These are phyloP conservation scores for Lasiosphaeris hirsuta DNA, from an alignment of 495 filamentous ascomycete species.

Conservation along the genomic window DNA sequence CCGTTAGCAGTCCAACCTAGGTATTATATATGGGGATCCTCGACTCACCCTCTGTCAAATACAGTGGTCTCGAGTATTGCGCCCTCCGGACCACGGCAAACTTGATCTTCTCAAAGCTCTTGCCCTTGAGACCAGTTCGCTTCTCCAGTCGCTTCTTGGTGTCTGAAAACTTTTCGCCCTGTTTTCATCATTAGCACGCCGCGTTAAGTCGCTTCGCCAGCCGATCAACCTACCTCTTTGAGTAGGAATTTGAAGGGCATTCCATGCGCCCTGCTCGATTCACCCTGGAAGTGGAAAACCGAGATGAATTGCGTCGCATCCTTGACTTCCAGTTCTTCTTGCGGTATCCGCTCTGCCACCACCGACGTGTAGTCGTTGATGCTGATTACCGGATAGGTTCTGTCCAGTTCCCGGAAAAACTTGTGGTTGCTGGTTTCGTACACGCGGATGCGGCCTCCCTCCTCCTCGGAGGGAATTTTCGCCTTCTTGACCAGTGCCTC, in stretches of 20 bases:
- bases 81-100: constrained; percentile 77
- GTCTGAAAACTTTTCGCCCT: constrained; percentile 84
- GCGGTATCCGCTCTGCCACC: constrained; percentile 74
- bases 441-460: constrained; percentile 61
- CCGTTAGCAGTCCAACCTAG: constrained; percentile 6
- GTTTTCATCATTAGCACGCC: constrained; percentile 13
- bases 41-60: constrained; percentile 80
- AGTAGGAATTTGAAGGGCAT: constrained; percentile 89
- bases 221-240: constrained; percentile 60
- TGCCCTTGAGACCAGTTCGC: constrained; percentile 91
- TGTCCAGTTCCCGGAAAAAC: constrained; percentile 67
- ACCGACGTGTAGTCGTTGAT: constrained; percentile 84
- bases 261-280: constrained; percentile 69
- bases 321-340: constrained; percentile 64
- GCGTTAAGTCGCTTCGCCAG: neutral
- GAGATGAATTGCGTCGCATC: constrained; percentile 62
- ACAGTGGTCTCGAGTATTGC: constrained; percentile 68
- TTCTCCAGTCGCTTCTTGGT: constrained; percentile 88
- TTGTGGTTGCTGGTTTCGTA: constrained; percentile 78
- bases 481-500: constrained; percentile 72
- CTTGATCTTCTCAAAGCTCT: constrained; percentile 97
- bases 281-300: constrained; percentile 88
- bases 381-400: constrained; percentile 61
- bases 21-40: neutral
- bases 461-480: constrained; percentile 67